Evolutionary conservation across 2,329 filamentous ascomycete genomes (phyloP).

Genomic region (Leptographium flavum): DNA sequence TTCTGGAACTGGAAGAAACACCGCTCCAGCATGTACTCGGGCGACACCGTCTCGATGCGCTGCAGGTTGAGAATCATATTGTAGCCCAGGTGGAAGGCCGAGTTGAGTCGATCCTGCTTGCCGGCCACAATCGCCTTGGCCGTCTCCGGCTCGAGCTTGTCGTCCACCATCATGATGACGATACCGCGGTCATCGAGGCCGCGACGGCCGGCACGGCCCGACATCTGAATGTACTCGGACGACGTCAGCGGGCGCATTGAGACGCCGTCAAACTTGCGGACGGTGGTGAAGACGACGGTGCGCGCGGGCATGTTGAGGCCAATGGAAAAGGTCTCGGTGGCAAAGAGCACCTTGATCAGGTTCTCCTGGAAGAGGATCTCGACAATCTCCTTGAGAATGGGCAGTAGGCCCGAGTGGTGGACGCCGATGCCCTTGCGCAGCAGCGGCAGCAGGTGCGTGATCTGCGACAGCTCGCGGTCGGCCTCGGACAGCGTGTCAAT

Average conservation of each 20-base stretch:
- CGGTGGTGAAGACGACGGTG: constrained; percentile 96
- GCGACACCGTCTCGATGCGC: constrained; percentile 96
- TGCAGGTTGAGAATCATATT: constrained; percentile 98
- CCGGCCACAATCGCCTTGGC: constrained; percentile 93
- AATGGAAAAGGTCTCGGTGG: constrained; percentile 97
- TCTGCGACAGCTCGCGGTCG: constrained; percentile 78
- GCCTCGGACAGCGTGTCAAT: constrained; percentile 87
- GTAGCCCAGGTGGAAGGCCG: constrained; percentile 93
- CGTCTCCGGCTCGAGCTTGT: constrained; percentile 87
- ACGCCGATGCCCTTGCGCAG: constrained; percentile 87
- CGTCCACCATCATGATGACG: constrained; percentile 98
- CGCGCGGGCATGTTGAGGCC: constrained; percentile 98
- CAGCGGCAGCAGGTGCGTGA: constrained; percentile 77
- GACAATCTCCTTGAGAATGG: constrained; percentile 95
- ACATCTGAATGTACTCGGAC: constrained; percentile 98
- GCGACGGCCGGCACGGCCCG: constrained; percentile 87
- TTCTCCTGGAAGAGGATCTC: constrained; percentile 98
- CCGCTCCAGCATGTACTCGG: constrained; percentile 95
- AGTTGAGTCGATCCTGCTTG: constrained; percentile 93
- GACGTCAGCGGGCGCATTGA: constrained; percentile 73
- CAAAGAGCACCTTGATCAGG: constrained; percentile 93
- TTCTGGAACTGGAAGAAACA: constrained; percentile 99
- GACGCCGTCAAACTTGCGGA: constrained; percentile 86
- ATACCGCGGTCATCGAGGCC: constrained; percentile 96
- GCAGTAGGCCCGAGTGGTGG: constrained; percentile 88